A percentile compares a stretch with the other conserved stretches of the same genome.
Evolutionary conservation across 2,329 filamentous ascomycete species (phyloP).

Genomic region (Escovopsis sp.): DNA sequence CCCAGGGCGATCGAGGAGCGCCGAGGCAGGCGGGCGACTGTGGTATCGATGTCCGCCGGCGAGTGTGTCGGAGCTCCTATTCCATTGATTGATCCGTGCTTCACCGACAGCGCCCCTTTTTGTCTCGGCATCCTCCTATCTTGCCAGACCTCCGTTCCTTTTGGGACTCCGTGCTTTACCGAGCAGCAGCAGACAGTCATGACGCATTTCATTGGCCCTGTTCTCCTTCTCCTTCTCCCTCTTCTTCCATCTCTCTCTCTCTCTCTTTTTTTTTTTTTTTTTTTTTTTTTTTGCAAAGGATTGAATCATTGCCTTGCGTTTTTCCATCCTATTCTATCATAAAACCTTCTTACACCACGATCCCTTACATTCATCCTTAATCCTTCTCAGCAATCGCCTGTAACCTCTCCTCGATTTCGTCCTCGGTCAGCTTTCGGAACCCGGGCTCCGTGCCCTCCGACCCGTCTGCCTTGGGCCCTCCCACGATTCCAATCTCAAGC

Average conservation of each 20-base stretch:
- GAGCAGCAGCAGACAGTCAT: no score
- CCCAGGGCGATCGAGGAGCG: no score
- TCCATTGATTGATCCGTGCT: no score
- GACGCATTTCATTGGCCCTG: background rate
- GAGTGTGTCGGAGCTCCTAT: no score
- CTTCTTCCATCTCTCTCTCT: background rate
- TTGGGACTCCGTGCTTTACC: no score
- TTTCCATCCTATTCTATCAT: no score
- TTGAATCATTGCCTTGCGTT: slow-evolving; percentile 9
- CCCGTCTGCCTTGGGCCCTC: slow-evolving; percentile 69
- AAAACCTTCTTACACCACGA: slow-evolving; percentile 8
- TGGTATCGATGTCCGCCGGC: no score
- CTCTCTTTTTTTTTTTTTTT: background rate
- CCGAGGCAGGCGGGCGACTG: no score
- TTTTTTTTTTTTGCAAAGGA: background rate
- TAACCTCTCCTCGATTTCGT: slow-evolving; percentile 96
- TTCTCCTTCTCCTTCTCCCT: background rate
- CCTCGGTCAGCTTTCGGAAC: slow-evolving; percentile 85
- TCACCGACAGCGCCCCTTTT: no score
- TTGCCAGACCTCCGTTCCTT: no score
- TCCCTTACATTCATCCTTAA: slow-evolving; percentile 34
- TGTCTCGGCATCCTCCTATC: no score
- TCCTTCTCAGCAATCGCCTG: slow-evolving; percentile 99
- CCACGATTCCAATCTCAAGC: slow-evolving; percentile 94
- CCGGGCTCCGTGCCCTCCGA: slow-evolving; percentile 63